phyloP scores from a whole-genome alignment of 331 rosid species.

The Quercus tomentella region DNA sequence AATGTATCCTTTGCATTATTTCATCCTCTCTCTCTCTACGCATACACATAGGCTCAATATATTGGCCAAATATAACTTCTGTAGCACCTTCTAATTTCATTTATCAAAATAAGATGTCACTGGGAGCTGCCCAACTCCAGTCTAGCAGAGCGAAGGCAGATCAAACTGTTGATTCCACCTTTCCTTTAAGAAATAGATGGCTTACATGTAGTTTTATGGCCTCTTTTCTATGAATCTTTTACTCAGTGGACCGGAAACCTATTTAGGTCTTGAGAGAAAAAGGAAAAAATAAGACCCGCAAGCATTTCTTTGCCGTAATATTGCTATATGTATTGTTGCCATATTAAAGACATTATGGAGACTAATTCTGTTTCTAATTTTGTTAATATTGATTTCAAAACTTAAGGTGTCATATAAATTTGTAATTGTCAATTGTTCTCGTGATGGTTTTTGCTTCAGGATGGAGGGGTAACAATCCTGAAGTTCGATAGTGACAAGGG shows the following conservation, averaged over 20 bases:
- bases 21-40: too few species aligned
- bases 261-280: background rate
- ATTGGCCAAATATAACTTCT: too few species aligned
- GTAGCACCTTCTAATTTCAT: too few species aligned
- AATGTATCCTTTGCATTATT: too few species aligned
- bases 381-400: background rate
- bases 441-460: constrained; percentile 49
- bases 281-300: background rate
- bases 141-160: too few species aligned
- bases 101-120: too few species aligned
- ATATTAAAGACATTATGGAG: background rate
- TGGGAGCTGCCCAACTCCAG: too few species aligned
- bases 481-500: constrained; percentile 75
- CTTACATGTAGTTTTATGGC: too few species aligned
- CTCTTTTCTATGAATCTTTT: background rate
- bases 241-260: background rate
- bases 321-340: background rate
- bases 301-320: background rate
- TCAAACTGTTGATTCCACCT: too few species aligned
- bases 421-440: background rate
- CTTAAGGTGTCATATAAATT: constrained; percentile 9
- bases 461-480: constrained; percentile 78
- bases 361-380: constrained; percentile 1
- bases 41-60: too few species aligned
- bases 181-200: too few species aligned